Evolutionary conservation across 2,329 filamentous ascomycete genomes (phyloP).

Genomic region (Seiridium unicorne): DNA sequence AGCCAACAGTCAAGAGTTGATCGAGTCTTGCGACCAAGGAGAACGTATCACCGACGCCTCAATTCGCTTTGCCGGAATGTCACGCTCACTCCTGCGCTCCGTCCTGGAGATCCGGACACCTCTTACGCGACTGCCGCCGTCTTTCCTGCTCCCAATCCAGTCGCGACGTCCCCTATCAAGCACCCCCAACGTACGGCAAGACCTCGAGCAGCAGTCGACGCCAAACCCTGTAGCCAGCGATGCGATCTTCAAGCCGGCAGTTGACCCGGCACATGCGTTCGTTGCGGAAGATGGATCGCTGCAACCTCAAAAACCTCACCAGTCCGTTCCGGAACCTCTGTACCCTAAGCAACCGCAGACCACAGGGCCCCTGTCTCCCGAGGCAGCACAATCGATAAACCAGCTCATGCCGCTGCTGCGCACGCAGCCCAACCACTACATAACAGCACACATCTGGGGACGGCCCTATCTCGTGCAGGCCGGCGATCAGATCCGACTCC

Average conservation of each 20-base stretch:
- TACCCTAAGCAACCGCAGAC: constrained; percentile 18
- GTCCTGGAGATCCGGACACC: constrained; percentile 57
- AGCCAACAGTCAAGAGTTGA: background rate
- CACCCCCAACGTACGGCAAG: constrained; percentile 24
- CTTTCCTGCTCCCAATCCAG: constrained; percentile 50
- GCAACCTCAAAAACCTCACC: constrained; percentile 10
- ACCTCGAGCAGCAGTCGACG: background rate
- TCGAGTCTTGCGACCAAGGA: background rate
- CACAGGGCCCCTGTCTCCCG: constrained; percentile 29
- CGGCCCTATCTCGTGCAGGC: constrained; percentile 76
- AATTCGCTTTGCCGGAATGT: constrained; percentile 37
- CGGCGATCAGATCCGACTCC: constrained; percentile 74
- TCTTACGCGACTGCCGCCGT: constrained; percentile 42
- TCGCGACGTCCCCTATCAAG: constrained; percentile 35
- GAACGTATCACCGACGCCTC: background rate
- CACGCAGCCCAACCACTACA: constrained; percentile 74
- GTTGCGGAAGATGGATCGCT: constrained; percentile 11
- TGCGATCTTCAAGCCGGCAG: constrained; percentile 9
- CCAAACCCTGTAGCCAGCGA: constrained; percentile 6
- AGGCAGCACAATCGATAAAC: constrained; percentile 47
- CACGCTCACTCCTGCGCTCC: constrained; percentile 62
- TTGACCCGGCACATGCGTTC: constrained; percentile 12
- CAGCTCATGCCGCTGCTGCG: constrained; percentile 68
- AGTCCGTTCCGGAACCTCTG: constrained; percentile 6
- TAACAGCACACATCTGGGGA: constrained; percentile 76